Evolutionary conservation across 441 rosid species (phyloP).

Genomic region (Populus hybrid): DNA sequence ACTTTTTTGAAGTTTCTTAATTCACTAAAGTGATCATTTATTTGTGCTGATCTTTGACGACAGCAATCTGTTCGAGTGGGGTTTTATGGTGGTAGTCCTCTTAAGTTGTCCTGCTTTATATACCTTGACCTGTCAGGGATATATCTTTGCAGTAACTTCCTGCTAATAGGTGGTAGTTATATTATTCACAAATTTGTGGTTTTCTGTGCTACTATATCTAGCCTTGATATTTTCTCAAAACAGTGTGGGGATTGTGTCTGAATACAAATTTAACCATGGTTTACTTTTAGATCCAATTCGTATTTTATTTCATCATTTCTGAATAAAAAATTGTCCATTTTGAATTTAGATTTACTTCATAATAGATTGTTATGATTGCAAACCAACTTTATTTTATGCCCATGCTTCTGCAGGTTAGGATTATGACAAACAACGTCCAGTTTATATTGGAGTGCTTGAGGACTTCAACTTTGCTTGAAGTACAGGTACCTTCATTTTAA

Average conservation of each 20-base stretch:
- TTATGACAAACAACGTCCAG: conserved; percentile 53
- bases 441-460: conserved; percentile 61
- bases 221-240: background rate
- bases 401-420: conserved; percentile 46
- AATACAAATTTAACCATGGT: too few relatives aligned
- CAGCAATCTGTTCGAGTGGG: background rate
- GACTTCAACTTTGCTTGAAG: conserved; percentile 51
- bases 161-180: background rate
- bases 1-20: background rate
- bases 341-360: background rate
- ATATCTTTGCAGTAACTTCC: background rate
- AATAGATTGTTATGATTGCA: background rate
- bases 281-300: background rate
- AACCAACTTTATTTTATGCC: conserved; percentile 18
- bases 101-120: too few relatives aligned
- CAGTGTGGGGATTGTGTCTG: background rate
- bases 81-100: too few relatives aligned
- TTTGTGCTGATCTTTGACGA: background rate
- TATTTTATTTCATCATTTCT: background rate
- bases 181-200: background rate
- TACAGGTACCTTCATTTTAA: conserved; percentile 49
- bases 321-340: too few relatives aligned
- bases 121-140: background rate
- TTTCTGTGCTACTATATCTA: background rate
- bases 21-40: background rate